These are phyloP conservation scores for Umbelopsis sp. DNA, from an alignment of 192 early-diverging fungal species.

Conservation along the genomic window DNA sequence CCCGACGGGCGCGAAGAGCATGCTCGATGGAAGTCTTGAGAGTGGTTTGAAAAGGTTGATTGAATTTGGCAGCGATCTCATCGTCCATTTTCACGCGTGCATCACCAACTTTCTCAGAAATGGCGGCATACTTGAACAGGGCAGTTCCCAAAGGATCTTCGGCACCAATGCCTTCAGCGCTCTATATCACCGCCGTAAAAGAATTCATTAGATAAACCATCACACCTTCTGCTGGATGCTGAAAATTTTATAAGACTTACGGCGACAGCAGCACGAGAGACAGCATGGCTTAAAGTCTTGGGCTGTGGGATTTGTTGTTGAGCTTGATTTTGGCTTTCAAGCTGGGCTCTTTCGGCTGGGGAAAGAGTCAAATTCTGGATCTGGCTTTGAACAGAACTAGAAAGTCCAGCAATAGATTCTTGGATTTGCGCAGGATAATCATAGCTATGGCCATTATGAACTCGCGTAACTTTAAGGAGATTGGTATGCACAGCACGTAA, in stretches of 20 bases:
- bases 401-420: constrained; percentile 75
- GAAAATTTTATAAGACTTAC: background rate
- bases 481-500: constrained; percentile 68
- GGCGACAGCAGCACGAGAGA: constrained; percentile 66
- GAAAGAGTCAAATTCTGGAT: constrained; percentile 57
- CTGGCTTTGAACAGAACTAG: constrained; percentile 65
- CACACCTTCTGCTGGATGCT: constrained; percentile 55
- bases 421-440: constrained; percentile 72
- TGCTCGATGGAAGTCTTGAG: constrained; percentile 75
- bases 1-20: constrained; percentile 84
- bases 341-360: constrained; percentile 54
- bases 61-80: constrained; percentile 72
- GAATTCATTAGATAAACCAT: constrained; percentile 68
- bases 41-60: constrained; percentile 71
- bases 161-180: constrained; percentile 67
- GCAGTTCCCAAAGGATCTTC: constrained; percentile 90
- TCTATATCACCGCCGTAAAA: constrained; percentile 61
- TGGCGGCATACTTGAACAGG: constrained; percentile 82
- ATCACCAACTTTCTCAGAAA: constrained; percentile 86
- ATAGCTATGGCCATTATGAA: constrained; percentile 75
- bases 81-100: constrained; percentile 77
- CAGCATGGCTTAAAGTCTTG: constrained; percentile 73
- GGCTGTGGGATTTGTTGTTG: constrained; percentile 46
- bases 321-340: constrained; percentile 35
- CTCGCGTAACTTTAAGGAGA: constrained; percentile 74